Conservation (phyloP, 495 filamentous ascomycete species). For the Daldinia decipiens region DNA sequence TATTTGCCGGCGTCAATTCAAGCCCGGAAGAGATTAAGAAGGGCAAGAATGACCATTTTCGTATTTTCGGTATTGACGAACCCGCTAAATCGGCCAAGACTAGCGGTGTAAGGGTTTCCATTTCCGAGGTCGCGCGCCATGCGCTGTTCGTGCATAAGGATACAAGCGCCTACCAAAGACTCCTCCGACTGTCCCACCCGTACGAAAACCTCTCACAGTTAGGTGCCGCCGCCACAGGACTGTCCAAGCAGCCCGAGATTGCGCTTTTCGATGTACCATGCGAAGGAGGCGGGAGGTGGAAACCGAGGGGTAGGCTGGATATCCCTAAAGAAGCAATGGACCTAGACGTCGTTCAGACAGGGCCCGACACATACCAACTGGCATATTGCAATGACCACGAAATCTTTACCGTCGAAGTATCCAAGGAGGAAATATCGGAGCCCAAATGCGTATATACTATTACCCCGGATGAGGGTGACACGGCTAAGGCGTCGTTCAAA, state of each 20-base stretch:
- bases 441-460: conserved; percentile 70
- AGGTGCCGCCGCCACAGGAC: conserved; percentile 77
- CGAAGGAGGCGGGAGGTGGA: conserved; percentile 62
- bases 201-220: conserved; percentile 66
- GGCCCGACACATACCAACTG: conserved; percentile 69
- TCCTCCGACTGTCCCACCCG: conserved; percentile 75
- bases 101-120: conserved; percentile 58
- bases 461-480: conserved; percentile 63
- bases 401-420: conserved; percentile 67
- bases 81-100: conserved; percentile 57
- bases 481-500: conserved; percentile 65
- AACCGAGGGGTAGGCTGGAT: conserved; percentile 73
- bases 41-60: conserved; percentile 87
- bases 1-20: conserved; percentile 90
- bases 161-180: conserved; percentile 80
- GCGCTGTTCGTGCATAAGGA: conserved; percentile 71
- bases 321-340: conserved; percentile 80
- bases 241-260: conserved; percentile 77
- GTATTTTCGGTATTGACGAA: conserved; percentile 74
- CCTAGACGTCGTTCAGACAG: conserved; percentile 74
- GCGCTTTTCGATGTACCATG: conserved; percentile 77
- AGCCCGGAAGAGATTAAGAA: conserved; percentile 72
- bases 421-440: conserved; percentile 62
- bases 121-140: conserved; percentile 65
- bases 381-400: conserved; percentile 85